Conservation (phyloP, 495 filamentous ascomycete species). For the Trichocladium uniseriatum region DNA sequence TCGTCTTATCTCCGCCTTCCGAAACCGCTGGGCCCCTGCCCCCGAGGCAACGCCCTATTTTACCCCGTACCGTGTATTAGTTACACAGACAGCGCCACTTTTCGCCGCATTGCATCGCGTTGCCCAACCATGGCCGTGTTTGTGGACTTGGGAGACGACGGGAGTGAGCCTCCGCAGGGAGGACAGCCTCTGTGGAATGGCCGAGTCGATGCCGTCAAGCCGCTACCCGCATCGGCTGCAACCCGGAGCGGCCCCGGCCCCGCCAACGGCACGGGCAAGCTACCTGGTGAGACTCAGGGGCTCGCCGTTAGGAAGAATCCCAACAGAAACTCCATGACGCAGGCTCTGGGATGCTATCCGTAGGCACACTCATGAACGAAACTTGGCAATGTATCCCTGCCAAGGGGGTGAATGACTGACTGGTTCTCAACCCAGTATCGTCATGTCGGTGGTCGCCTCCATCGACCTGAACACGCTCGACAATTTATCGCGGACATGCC, state of each 20-base stretch:
- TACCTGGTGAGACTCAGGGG: slow-evolving; percentile 16
- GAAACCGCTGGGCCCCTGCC: not conserved
- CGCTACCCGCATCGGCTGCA: not conserved
- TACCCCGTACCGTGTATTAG: too few relatives aligned
- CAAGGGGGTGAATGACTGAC: slow-evolving; percentile 23
- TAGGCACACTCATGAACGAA: slow-evolving; percentile 32
- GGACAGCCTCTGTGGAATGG: slow-evolving; percentile 3
- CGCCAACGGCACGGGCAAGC: slow-evolving; percentile 1
- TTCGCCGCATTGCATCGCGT: not conserved
- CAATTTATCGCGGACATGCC: slow-evolving; percentile 68
- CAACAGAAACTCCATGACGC: slow-evolving; percentile 63
- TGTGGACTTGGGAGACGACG: slow-evolving; percentile 53
- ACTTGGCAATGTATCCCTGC: slow-evolving; percentile 16
- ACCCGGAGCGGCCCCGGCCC: not conserved
- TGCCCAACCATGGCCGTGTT: slow-evolving; percentile 48
- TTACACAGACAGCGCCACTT: too few relatives aligned
- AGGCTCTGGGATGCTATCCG: slow-evolving; percentile 85
- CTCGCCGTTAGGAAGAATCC: slow-evolving; percentile 43
- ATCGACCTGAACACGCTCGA: slow-evolving; percentile 83
- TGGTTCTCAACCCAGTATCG: slow-evolving; percentile 47
- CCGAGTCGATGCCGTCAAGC: slow-evolving; percentile 3
- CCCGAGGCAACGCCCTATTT: too few relatives aligned
- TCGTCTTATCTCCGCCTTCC: too few relatives aligned
- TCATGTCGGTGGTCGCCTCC: slow-evolving; percentile 59
- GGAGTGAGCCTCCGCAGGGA: slow-evolving; percentile 36